Base-by-base conservation (phyloP, 2,329 filamentous ascomycete genomes). In the Thelonectria discophora region DNA sequence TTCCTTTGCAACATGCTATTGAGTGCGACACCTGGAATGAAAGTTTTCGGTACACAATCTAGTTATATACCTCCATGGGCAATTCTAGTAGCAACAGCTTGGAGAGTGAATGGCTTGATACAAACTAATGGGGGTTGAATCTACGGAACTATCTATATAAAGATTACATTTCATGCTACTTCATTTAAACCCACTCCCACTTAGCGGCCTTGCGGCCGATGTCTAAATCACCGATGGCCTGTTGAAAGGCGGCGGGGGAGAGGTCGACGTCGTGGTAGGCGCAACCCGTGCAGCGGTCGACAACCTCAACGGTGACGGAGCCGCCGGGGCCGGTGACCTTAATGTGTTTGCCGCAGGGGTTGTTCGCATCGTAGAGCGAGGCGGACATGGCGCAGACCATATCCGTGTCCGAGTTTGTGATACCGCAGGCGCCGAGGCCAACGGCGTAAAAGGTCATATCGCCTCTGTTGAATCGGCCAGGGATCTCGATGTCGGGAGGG, bases 341-440 rank as follows among this genome's bases (percentile, higher is more conserved):
- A n/a, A 95, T 84, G 73, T 81, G 86, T 69, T 80, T 79, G 2
- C 88, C 88, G 70, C 92, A 94, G 1, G 78, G 73, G 3, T 78
- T 77, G 1, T 80, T 80, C 0, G 86, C 82, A 73, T 93, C 90
- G 71, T 86, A 94, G 5, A 91, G 72, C n/a, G 82, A 71, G 69
- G 89, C 85, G 2, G 88, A 89, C 0, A 94, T 82, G 1, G 91
- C 86, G 37, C 86, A 88, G 42, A 94, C 85, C 58, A 82, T 72
- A 58, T 93, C 88, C 8, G 74, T 76, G 8, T 81, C 78, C 1
- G 72, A 75, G 55, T 84, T 86, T 1, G 77, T 81, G 32, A 83
- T 75, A 5, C 91, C 91, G 72, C 92, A 94, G 0, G 90, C 88
- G 12, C 91, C 91, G 4, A 92, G 80, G 4, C 76, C 80, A 0